Base-by-base conservation (phyloP, 2,329 filamentous ascomycete species). In the Aspergillus aculeatus region DNA sequence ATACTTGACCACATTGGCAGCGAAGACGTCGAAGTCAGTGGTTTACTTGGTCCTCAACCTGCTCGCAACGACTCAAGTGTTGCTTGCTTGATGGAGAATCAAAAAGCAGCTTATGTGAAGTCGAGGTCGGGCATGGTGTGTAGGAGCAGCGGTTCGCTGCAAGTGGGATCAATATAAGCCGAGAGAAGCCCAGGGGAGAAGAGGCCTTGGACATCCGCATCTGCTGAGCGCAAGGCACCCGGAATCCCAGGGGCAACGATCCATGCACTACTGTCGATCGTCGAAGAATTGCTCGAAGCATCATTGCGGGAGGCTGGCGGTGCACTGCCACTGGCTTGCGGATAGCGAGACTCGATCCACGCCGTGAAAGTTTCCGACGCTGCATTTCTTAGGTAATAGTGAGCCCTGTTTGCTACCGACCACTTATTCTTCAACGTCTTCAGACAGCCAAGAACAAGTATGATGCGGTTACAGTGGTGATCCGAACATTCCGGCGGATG, bases 401-500 rank as follows among this genome's bases (percentile, higher is more conserved):
- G 72, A 1, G 73, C 67, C 21, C 64, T 57, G 32, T 70, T 65
- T 3, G 71, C 72, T 4, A 75, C 58, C 41, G 62, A 59, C 73
- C 73, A 75, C 6, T 65, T 75, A 7, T 66, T 62, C 19, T 66
- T 69, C 16, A 69, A 66, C 21, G 65, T 68, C 51, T 75, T 75
- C 24, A 75, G 58, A 48, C 72, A 74, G 1, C 73, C 73, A 6
- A 75, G 68, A 6, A 75, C 68, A 3, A 75, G 68, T 10, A 70
- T 70, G 3, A 75, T 71, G n/a, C 73, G 69, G 49, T 75, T 75
- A 26, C 68, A 72, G 50, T 75, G 73, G 32, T 75, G 73, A 29
- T 75, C 73, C n/a, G 71, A 72, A 49, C 73, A 75, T n/a, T 75
- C 73, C 21, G 69, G 65, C 2, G 69, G 70, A 52, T 75, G 73